Evolutionary conservation across 2,329 filamentous ascomycete genomes (phyloP).

Genomic region (Furcasterigmium furcatum): DNA sequence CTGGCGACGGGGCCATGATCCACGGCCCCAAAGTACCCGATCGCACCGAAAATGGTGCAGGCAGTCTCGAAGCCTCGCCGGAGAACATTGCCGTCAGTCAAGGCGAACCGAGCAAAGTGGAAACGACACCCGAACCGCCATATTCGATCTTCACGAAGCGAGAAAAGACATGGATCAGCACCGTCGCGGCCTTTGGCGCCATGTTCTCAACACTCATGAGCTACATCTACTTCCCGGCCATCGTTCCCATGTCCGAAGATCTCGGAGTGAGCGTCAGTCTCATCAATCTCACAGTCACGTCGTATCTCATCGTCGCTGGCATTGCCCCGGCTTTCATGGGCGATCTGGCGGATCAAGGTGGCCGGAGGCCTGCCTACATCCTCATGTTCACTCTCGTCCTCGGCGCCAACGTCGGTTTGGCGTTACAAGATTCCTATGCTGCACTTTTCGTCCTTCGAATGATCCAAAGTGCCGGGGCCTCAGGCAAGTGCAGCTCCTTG

Average conservation of each 20-base stretch:
- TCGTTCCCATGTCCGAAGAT: not conserved
- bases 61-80: no score
- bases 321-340: conserved; percentile 50
- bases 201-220: not conserved
- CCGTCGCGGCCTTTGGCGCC: not conserved
- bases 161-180: not conserved
- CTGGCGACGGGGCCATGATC: no score
- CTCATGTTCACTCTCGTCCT: conserved; percentile 43
- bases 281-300: conserved; percentile 41
- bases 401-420: conserved; percentile 42
- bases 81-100: no score
- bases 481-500: conserved; percentile 30
- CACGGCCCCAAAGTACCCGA: no score
- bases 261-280: conserved; percentile 15
- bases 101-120: not conserved
- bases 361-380: conserved; percentile 45
- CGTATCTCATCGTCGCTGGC: conserved; percentile 45
- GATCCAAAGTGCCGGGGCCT: conserved; percentile 50
- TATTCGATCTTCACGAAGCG: not conserved
- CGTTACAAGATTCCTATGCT: conserved; percentile 37
- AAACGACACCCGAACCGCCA: not conserved
- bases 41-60: no score
- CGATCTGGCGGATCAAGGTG: conserved; percentile 41
- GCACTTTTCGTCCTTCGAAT: conserved; percentile 46
- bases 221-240: not conserved